Evolutionary conservation across 208 protist genomes (phyloP).

Genomic region (Wallacemonas collosoma): DNA sequence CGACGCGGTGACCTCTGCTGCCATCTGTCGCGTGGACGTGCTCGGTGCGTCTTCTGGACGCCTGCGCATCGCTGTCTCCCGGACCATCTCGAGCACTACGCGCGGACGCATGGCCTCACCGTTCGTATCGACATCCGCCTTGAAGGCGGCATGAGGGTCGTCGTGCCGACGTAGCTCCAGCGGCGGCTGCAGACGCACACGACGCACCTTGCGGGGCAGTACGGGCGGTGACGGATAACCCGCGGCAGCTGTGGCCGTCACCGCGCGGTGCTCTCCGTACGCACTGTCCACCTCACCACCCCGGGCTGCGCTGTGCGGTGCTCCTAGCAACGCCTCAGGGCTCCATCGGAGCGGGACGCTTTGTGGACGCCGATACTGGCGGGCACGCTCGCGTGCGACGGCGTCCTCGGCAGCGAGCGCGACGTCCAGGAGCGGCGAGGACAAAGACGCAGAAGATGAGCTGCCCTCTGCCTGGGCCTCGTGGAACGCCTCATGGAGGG

Average conservation of each 20-base stretch:
- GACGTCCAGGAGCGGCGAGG: slow-evolving; percentile 4
- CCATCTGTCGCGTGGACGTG: no score
- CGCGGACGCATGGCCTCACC: background rate
- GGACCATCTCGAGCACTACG: background rate
- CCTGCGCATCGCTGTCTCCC: background rate
- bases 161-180: background rate
- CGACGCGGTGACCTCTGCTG: background rate
- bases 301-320: background rate
- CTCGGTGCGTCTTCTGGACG: no score
- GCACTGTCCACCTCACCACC: background rate
- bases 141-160: no score
- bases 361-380: background rate
- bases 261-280: background rate
- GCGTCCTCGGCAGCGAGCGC: slow-evolving; percentile 8
- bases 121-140: no score
- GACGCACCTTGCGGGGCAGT: background rate
- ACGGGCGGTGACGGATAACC: background rate
- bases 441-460: background rate
- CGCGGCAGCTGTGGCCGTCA: background rate
- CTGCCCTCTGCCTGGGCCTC: background rate
- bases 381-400: slow-evolving; percentile 1
- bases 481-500: background rate
- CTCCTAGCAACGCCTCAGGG: background rate
- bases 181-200: slow-evolving; percentile 16
- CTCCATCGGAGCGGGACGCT: background rate